Evolutionary conservation across 495 filamentous ascomycete species (phyloP).

Genomic region (Staphylotrichum tortipilum): DNA sequence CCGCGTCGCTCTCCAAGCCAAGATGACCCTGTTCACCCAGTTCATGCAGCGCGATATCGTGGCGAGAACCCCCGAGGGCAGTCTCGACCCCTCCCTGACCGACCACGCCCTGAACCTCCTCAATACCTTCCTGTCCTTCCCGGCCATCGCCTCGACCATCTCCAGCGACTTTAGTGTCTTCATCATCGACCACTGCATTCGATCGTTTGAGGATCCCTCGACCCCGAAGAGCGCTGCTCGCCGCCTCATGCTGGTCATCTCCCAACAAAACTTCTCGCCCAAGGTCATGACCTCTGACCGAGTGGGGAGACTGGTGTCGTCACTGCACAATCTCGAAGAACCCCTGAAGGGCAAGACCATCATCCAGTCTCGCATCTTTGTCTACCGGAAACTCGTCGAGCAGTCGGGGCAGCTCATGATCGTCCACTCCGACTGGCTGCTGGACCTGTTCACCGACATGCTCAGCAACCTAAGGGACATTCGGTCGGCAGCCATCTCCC

Average conservation of each 20-base stretch:
- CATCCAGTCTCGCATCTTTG: constrained; percentile 58
- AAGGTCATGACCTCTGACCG: constrained; percentile 65
- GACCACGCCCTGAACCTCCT: constrained; percentile 70
- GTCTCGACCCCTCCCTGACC: constrained; percentile 53
- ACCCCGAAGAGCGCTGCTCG: constrained; percentile 68
- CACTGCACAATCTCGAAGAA: constrained; percentile 62
- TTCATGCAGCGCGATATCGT: constrained; percentile 74
- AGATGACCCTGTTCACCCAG: constrained; percentile 62
- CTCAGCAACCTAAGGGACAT: constrained; percentile 71
- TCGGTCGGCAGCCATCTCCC: constrained; percentile 58
- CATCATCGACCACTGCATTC: constrained; percentile 69
- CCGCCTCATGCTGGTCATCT: constrained; percentile 68
- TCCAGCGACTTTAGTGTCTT: constrained; percentile 70
- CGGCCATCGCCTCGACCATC: constrained; percentile 52
- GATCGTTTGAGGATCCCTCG: constrained; percentile 44
- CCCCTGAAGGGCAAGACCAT: constrained; percentile 70
- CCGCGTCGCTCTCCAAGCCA: constrained; percentile 58
- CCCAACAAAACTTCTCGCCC: constrained; percentile 64
- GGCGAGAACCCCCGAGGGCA: constrained; percentile 42
- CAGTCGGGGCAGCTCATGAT: constrained; percentile 62
- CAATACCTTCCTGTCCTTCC: constrained; percentile 60
- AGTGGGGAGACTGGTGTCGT: constrained; percentile 55
- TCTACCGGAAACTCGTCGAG: constrained; percentile 65
- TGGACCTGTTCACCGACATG: constrained; percentile 71
- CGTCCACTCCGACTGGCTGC: constrained; percentile 60